Evolutionary conservation across 1,284 basidiomycete genomes (phyloP).

Genomic region (Caloboletus firmus): DNA sequence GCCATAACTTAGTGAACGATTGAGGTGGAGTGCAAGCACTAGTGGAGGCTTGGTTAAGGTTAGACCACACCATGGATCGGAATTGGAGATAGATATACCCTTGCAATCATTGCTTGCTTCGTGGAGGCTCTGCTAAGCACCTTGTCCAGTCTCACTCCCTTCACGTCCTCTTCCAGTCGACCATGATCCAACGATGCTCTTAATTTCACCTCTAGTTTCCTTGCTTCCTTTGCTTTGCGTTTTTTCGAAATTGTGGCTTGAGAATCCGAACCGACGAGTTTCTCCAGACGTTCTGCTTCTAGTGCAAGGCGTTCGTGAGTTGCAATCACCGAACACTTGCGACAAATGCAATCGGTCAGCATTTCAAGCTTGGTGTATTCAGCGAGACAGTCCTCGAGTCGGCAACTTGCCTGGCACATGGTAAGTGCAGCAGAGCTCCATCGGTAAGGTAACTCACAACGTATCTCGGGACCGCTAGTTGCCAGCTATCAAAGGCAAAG

Average conservation of each 20-base stretch:
- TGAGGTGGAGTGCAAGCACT: slow-evolving; percentile 82
- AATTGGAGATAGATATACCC: slow-evolving; percentile 46
- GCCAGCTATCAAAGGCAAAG: slow-evolving; percentile 81
- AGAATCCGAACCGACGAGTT: slow-evolving; percentile 41
- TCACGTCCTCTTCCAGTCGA: slow-evolving; percentile 77
- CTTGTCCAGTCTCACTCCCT: slow-evolving; percentile 72
- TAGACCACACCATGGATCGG: slow-evolving; percentile 14
- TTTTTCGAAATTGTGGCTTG: slow-evolving; percentile 63
- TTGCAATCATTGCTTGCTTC: slow-evolving; percentile 84
- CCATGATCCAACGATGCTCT: slow-evolving; percentile 67
- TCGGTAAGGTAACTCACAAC: slow-evolving; percentile 39
- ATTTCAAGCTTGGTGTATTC: slow-evolving; percentile 84
- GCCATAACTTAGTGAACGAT: slow-evolving; percentile 80
- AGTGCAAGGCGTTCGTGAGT: slow-evolving; percentile 60
- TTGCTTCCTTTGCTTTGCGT: slow-evolving; percentile 68
- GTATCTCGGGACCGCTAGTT: slow-evolving; percentile 69
- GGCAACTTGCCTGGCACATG: slow-evolving; percentile 49
- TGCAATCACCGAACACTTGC: slow-evolving; percentile 75
- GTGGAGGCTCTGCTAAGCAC: slow-evolving; percentile 74
- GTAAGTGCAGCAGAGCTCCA: slow-evolving; percentile 11
- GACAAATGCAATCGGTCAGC: slow-evolving; percentile 81
- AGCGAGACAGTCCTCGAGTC: slow-evolving; percentile 69
- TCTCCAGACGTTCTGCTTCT: slow-evolving; percentile 58
- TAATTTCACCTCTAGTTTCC: slow-evolving; percentile 60
- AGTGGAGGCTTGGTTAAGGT: slow-evolving; percentile 63